Evolutionary conservation across 139 green algal species (phyloP).

Genomic region (Limnomonas spitsbergensis): DNA sequence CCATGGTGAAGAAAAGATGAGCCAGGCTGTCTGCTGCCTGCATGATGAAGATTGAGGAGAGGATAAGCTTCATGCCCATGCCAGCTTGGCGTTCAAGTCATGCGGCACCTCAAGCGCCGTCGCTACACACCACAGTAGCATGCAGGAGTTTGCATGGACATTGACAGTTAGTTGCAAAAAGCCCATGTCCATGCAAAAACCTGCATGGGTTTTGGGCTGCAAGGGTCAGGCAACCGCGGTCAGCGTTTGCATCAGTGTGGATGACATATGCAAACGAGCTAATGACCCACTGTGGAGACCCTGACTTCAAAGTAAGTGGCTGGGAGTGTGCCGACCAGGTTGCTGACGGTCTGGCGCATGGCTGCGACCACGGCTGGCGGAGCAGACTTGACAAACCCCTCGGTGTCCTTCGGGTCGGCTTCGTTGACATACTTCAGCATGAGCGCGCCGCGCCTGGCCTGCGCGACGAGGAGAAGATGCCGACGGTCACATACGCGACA

Average conservation of each 20-base stretch:
- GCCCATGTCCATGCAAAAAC: no score
- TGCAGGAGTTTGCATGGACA: not conserved
- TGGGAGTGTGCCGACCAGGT: constrained; percentile 79
- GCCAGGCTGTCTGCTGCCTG: constrained; percentile 77
- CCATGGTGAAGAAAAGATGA: constrained; percentile 81
- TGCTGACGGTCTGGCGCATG: constrained; percentile 78
- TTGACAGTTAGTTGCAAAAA: no score
- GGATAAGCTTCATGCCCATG: not conserved
- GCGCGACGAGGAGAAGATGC: constrained; percentile 18
- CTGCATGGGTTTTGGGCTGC: no score
- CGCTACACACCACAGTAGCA: not conserved
- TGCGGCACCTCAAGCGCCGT: no score
- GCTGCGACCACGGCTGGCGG: constrained; percentile 59
- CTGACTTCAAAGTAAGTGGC: constrained; percentile 80
- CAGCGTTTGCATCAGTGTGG: no score
- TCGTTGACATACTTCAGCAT: constrained; percentile 64
- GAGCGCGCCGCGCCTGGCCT: constrained; percentile 28
- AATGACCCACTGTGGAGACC: constrained; percentile 55
- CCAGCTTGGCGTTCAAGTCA: no score
- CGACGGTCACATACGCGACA: no score
- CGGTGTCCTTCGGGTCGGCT: constrained; percentile 49
- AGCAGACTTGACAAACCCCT: constrained; percentile 54
- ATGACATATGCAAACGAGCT: no score
- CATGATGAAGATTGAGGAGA: not conserved
- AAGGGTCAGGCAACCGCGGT: no score